A percentile compares a stretch with the other conserved stretches of the same genome.
These are phyloP conservation scores for Pugionium dolabratum DNA, from an alignment of 345 rosid genomes.

Conservation along the genomic window DNA sequence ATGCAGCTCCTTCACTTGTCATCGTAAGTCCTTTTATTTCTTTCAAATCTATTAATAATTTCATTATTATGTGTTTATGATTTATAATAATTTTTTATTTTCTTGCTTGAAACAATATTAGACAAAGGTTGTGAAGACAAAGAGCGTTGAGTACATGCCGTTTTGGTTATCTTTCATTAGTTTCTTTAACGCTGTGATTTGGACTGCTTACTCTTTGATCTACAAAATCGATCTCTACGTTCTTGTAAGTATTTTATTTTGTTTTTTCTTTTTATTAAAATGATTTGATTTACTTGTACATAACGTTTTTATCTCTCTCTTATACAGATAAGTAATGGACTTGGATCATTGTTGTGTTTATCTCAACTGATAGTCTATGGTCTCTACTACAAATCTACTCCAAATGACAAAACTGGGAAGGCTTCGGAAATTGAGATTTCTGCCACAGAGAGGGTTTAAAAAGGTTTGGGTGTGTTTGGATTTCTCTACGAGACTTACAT, in stretches of 20 bases:
- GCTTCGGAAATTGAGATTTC: constrained; percentile 52
- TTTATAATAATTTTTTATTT: not conserved
- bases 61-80: not conserved
- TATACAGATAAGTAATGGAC: constrained; percentile 60
- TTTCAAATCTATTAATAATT: not conserved
- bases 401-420: constrained; percentile 31
- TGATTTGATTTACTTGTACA: not conserved
- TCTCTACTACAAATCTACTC: constrained; percentile 40
- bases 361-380: constrained; percentile 49
- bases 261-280: not conserved
- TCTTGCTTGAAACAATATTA: constrained; percentile 1
- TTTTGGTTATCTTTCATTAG: constrained; percentile 48
- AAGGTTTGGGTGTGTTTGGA: not conserved
- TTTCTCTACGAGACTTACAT: constrained; percentile 2
- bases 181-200: constrained; percentile 43
- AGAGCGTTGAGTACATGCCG: constrained; percentile 62
- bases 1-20: constrained; percentile 50
- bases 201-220: constrained; percentile 49
- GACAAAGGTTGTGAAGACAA: constrained; percentile 45
- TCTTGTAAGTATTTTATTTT: constrained; percentile 39
- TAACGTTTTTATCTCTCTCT: not conserved
- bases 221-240: constrained; percentile 47
- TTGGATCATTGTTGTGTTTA: constrained; percentile 47
- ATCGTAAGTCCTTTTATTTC: constrained; percentile 37
- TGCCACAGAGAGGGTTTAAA: constrained; percentile 10